Percentiles rank a stretch among this genome's conserved stretches.
Evolutionary conservation across 495 filamentous ascomycete genomes (phyloP).

Genomic region (Venustampulla echinocandica): DNA sequence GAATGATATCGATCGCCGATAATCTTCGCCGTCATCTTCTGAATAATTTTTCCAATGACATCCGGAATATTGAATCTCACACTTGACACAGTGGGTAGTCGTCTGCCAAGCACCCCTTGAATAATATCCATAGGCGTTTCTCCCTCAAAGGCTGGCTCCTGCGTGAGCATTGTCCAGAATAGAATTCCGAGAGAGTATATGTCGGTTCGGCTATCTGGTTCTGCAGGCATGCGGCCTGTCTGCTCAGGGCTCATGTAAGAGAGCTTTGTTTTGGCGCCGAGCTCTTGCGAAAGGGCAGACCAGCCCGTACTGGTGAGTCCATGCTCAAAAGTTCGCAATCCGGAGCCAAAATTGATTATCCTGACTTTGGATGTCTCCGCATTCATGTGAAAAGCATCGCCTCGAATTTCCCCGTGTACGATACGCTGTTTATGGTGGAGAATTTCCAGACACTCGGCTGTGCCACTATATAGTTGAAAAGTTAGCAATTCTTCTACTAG

Average conservation of each 20-base stretch:
- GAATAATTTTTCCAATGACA: constrained; percentile 67
- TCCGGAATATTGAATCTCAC: constrained; percentile 75
- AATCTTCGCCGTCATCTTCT: constrained; percentile 82
- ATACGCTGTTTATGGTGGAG: constrained; percentile 75
- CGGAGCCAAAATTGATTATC: constrained; percentile 76
- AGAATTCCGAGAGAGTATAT: constrained; percentile 82
- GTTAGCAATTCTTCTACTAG: not conserved
- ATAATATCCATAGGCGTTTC: constrained; percentile 76
- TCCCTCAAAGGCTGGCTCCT: constrained; percentile 68
- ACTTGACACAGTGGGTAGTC: constrained; percentile 63
- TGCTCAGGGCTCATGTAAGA: constrained; percentile 86
- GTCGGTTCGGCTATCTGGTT: constrained; percentile 82
- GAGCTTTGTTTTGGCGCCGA: constrained; percentile 75
- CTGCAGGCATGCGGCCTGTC: constrained; percentile 80
- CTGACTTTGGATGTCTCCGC: constrained; percentile 58
- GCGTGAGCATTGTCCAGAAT: constrained; percentile 78
- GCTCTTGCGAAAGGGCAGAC: constrained; percentile 66
- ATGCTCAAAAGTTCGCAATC: constrained; percentile 77
- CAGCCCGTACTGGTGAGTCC: constrained; percentile 77
- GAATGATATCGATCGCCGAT: constrained; percentile 80
- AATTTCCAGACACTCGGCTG: constrained; percentile 74
- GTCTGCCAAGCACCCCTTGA: constrained; percentile 70
- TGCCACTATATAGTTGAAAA: constrained; percentile 37
- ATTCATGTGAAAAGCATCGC: constrained; percentile 81
- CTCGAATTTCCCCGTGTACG: constrained; percentile 79